Percentiles rank a stretch among this genome's conserved stretches.
phyloP scores from a whole-genome alignment of 192 early-diverging fungal genomes.

The Lobulomyces angularis region DNA sequence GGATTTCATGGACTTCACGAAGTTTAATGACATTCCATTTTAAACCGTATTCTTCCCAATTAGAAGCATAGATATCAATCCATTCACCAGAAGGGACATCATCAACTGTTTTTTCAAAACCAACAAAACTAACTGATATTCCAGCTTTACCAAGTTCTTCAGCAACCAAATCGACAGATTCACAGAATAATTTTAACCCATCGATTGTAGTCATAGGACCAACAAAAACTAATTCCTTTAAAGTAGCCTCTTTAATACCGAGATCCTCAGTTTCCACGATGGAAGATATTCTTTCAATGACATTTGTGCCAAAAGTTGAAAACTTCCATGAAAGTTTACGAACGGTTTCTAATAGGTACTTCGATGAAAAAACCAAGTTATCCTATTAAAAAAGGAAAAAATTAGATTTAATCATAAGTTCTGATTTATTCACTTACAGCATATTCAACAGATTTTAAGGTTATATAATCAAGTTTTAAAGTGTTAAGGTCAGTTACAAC shows the following conservation, averaged over 20 bases:
- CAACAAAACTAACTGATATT: slow-evolving; percentile 20
- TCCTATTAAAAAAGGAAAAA: too few relatives aligned
- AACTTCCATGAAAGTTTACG: slow-evolving; percentile 9
- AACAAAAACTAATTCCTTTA: slow-evolving; percentile 26
- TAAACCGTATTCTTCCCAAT: slow-evolving; percentile 20
- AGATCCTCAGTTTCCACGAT: too few relatives aligned
- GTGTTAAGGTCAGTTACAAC: slow-evolving; percentile 9
- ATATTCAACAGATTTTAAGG: slow-evolving; percentile 15
- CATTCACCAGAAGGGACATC: slow-evolving; percentile 23
- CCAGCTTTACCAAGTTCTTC: too few relatives aligned
- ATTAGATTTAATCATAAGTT: too few relatives aligned
- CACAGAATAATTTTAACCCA: slow-evolving; percentile 25
- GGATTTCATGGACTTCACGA: slow-evolving; percentile 5
- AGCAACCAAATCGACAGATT: slow-evolving; percentile 11
- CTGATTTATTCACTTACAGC: slow-evolving; percentile 14
- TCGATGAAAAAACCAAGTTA: slow-evolving; percentile 17
- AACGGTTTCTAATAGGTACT: slow-evolving; percentile 10
- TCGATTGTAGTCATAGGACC: slow-evolving; percentile 13
- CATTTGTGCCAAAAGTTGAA: too few relatives aligned
- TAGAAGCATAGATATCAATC: slow-evolving; percentile 13
- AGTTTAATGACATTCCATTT: slow-evolving; percentile 8
- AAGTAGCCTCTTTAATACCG: neutral
- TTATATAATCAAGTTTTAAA: slow-evolving; percentile 17
- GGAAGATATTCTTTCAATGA: too few relatives aligned
- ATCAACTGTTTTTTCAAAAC: slow-evolving; percentile 5